These are phyloP conservation scores for Populus tremula DNA, from an alignment of 345 rosid species.

Conservation along the genomic window DNA sequence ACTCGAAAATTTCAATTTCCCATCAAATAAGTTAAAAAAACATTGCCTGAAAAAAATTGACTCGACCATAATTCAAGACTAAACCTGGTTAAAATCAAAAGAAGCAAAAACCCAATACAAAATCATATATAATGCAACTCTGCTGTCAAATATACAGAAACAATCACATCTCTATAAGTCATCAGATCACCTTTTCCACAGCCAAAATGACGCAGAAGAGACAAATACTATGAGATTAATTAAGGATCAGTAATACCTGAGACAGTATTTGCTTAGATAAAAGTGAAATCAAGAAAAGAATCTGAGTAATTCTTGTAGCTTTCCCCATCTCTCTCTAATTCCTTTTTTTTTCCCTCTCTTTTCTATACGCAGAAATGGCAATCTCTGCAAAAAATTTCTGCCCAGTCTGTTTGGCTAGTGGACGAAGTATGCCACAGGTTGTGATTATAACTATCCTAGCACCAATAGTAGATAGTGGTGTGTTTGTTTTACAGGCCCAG, in stretches of 20 bases:
- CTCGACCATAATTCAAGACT: too few species aligned
- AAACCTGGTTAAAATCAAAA: too few species aligned
- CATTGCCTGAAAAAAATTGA: too few species aligned
- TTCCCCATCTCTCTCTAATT: not conserved
- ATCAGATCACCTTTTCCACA: too few species aligned
- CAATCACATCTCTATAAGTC: too few species aligned
- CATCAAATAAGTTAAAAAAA: too few species aligned
- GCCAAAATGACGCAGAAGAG: too few species aligned
- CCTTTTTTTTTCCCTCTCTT: too few species aligned
- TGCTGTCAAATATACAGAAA: too few species aligned
- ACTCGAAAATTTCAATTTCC: not conserved
- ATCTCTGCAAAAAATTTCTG: not conserved
- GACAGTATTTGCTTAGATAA: not conserved
- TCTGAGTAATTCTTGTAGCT: not conserved
- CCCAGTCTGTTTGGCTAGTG: conserved; percentile 5
- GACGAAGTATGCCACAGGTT: not conserved
- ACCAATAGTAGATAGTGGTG: not conserved
- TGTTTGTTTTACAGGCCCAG: not conserved
- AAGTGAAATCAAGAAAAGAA: not conserved
- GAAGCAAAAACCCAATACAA: too few species aligned
- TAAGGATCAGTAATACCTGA: conserved; percentile 1
- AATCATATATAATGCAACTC: too few species aligned
- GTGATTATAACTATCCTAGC: not conserved
- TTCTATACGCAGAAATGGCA: not conserved
- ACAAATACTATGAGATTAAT: not conserved